Evolutionary conservation across 2,329 filamentous ascomycete species (phyloP).

Genomic region (Paecilomyces formosus): DNA sequence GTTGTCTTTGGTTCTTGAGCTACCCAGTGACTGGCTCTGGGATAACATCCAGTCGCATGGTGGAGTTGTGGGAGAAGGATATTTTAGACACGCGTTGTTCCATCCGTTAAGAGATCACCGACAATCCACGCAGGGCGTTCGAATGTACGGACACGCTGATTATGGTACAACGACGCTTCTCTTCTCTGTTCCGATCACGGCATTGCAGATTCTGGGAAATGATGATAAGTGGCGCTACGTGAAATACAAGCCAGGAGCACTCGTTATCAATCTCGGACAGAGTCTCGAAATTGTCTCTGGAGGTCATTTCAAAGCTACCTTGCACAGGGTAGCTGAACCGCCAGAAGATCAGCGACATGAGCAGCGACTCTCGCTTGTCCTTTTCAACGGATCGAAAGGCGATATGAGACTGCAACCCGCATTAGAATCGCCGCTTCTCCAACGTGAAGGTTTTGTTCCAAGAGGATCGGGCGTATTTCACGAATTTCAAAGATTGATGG

Average conservation of each 20-base stretch:
- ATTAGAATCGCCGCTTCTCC: slow-evolving; percentile 29
- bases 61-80: slow-evolving; percentile 37
- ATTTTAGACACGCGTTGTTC: slow-evolving; percentile 41
- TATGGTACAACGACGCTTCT: slow-evolving; percentile 41
- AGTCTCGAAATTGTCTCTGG: slow-evolving; percentile 40
- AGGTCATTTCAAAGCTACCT: slow-evolving; percentile 41
- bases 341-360: slow-evolving; percentile 28
- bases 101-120: slow-evolving; percentile 29
- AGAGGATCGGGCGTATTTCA: not conserved
- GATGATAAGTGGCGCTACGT: slow-evolving; percentile 43
- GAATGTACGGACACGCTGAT: slow-evolving; percentile 44
- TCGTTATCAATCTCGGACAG: slow-evolving; percentile 46
- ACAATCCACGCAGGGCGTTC: slow-evolving; percentile 28
- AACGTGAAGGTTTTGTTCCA: slow-evolving; percentile 35
- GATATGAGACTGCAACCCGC: slow-evolving; percentile 38
- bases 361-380: slow-evolving; percentile 36
- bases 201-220: slow-evolving; percentile 40
- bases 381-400: slow-evolving; percentile 42
- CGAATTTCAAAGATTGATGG: not conserved
- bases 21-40: slow-evolving; percentile 41
- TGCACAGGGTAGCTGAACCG: slow-evolving; percentile 37
- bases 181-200: slow-evolving; percentile 42
- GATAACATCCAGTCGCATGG: slow-evolving; percentile 38
- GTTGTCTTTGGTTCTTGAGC: slow-evolving; percentile 38
- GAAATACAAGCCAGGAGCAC: slow-evolving; percentile 33